These are phyloP conservation scores for Malus hybrid DNA, from an alignment of 331 rosid species.

Conservation along the genomic window DNA sequence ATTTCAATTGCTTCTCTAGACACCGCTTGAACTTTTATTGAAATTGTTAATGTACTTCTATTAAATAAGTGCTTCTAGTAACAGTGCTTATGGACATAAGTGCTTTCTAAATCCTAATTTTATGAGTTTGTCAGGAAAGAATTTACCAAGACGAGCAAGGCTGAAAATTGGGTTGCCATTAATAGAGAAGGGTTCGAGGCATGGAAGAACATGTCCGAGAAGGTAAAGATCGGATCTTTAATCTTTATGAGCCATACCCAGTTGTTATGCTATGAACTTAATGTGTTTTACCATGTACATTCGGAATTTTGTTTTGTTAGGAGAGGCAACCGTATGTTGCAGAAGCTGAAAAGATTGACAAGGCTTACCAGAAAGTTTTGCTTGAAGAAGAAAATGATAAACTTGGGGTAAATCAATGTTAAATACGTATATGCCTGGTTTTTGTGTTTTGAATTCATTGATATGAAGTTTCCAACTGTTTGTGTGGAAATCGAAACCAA, in stretches of 20 bases:
- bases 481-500: too few species aligned
- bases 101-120: neutral
- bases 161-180: slow-evolving; percentile 9
- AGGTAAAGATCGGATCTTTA: slow-evolving; percentile 19
- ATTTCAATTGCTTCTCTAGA: too few species aligned
- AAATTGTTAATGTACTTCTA: too few species aligned
- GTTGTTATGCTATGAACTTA: neutral
- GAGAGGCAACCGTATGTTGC: slow-evolving; percentile 34
- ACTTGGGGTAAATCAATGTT: slow-evolving; percentile 22
- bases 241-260: neutral
- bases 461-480: neutral
- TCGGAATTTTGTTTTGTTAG: slow-evolving; percentile 18
- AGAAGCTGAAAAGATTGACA: slow-evolving; percentile 24
- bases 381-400: slow-evolving; percentile 20
- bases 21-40: too few species aligned
- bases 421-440: too few species aligned
- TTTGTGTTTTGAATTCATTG: too few species aligned
- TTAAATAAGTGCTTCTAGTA: too few species aligned
- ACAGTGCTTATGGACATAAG: too few species aligned
- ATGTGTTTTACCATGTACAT: neutral
- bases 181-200: slow-evolving; percentile 38
- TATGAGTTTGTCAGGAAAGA: slow-evolving; percentile 33
- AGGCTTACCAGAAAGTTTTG: slow-evolving; percentile 23
- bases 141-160: slow-evolving; percentile 19
- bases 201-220: slow-evolving; percentile 48